phyloP scores from a whole-genome alignment of 768 basidiomycete genomes.

The Suillus discolor region DNA sequence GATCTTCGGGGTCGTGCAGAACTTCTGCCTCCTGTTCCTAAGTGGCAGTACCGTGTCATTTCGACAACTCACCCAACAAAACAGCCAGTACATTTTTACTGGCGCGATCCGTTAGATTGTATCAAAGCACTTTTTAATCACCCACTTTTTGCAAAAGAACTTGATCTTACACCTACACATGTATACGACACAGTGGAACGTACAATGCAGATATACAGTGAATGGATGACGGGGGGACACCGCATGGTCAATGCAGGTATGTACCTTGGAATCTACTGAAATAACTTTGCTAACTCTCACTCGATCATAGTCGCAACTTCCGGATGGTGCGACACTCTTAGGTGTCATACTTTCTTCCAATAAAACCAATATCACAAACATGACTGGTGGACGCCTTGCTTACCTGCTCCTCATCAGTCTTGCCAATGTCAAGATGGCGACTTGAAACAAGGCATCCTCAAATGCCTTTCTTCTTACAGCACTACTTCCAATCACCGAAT shows the following conservation, averaged over 20 bases:
- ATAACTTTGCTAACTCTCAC: too few relatives aligned
- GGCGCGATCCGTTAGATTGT: slow-evolving; percentile 31
- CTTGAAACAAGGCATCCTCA: slow-evolving; percentile 7
- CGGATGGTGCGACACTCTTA: too few relatives aligned
- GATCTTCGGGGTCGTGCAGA: slow-evolving; percentile 21
- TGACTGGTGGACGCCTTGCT: slow-evolving; percentile 5
- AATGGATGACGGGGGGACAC: too few relatives aligned
- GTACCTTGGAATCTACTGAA: too few relatives aligned
- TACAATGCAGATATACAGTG: slow-evolving; percentile 3
- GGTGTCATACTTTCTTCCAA: too few relatives aligned
- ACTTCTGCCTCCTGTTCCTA: slow-evolving; percentile 23
- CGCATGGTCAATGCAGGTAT: too few relatives aligned
- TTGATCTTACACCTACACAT: slow-evolving; percentile 22
- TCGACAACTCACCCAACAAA: slow-evolving; percentile 23
- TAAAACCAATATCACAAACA: too few relatives aligned
- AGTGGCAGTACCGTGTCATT: slow-evolving; percentile 20
- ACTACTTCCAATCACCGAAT: too few relatives aligned
- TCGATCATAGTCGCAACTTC: too few relatives aligned
- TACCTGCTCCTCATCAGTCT: slow-evolving; percentile 34
- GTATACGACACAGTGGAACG: slow-evolving; percentile 12
- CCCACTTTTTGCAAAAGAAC: slow-evolving; percentile 11
- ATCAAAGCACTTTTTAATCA: slow-evolving; percentile 24
- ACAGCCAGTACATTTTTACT: slow-evolving; percentile 27
- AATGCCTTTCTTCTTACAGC: too few relatives aligned
- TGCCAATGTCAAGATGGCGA: slow-evolving; percentile 32